Evolutionary conservation across 306 rosid species (phyloP).

Genomic region (Acacia melanoxylon): DNA sequence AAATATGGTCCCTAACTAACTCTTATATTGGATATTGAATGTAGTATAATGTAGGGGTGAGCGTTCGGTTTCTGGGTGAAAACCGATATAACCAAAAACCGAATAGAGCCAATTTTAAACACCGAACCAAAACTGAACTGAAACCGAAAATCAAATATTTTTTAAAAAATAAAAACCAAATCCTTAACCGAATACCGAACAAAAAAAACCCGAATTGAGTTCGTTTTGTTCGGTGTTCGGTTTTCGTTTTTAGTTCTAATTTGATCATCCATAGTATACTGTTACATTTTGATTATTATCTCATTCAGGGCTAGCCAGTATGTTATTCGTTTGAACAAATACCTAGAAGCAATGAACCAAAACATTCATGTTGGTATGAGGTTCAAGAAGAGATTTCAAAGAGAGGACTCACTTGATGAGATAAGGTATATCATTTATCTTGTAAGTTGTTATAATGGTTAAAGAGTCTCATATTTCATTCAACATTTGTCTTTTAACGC

Average conservation of each 20-base stretch:
- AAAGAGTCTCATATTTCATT: constrained; percentile 3
- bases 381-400: constrained; percentile 80
- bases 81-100: too few species aligned
- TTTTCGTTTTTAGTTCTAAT: too few species aligned
- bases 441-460: background rate
- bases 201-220: too few species aligned
- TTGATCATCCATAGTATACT: background rate
- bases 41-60: too few species aligned
- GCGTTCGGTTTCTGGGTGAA: too few species aligned
- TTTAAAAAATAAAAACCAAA: too few species aligned
- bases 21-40: too few species aligned
- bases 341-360: constrained; percentile 54
- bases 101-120: too few species aligned
- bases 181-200: accelerated
- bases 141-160: too few species aligned
- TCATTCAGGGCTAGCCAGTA: constrained; percentile 67
- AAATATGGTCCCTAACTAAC: too few species aligned
- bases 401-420: constrained; percentile 71
- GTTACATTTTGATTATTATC: background rate
- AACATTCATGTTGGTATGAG: constrained; percentile 70
- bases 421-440: constrained; percentile 54
- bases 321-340: constrained; percentile 65
- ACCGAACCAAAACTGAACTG: too few species aligned
- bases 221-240: too few species aligned
- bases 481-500: constrained; percentile 6